Base-by-base conservation (phyloP, 352 stramenopile species). In the Globisporangium megalacanthum region DNA sequence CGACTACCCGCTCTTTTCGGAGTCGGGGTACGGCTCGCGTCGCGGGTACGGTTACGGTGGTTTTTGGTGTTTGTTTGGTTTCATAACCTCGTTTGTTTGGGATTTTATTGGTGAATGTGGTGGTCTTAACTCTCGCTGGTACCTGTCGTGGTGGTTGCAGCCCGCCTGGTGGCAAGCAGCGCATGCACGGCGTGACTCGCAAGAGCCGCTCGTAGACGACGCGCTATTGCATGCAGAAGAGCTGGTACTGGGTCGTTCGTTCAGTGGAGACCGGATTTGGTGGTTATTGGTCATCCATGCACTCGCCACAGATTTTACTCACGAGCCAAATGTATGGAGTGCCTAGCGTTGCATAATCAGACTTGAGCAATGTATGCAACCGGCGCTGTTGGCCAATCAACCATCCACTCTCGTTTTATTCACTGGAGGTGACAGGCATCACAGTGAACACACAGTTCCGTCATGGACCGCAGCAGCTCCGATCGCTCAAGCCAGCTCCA, bases 181-280 rank as follows among this genome's bases (percentile, higher is more conserved):
- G 73, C 42, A 61, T 80, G 58, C 72, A 83, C 54, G 65, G 60
- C 39, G 76, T 76, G 62, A 56, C 45, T 20, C 80, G 80, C 54
- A 88, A 88, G 62, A 75, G 78, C 42, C 78, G 80, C n/a, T 78
- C 42, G 50, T 56, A 49, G 44, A 22, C 35, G 35, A 39, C 35
- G 35, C 35, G 35, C 4, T 39, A 14, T 19, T 14, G 39, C 13
- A 45, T 7, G 13, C 14, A 77, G 46, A 86, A 67, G 71, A 35
- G 47, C 17, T 33, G 10, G 1, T 4, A 6, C 6, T 36, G 20
- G 14, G 7, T 10, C 17, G 36, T 59, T 15, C 19, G 19, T 36
- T 29, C 2, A 22, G 8, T n/a, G 17, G 7, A 39, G 35, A 39
- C 6, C 35, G 35, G 7, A 39, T 8, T 39, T 13, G 35, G 35